A percentile compares a stretch with the other conserved stretches of the same genome.
phyloP scores from a whole-genome alignment of 2,329 filamentous ascomycete species.

The Colletotrichum gloeosporioides region DNA sequence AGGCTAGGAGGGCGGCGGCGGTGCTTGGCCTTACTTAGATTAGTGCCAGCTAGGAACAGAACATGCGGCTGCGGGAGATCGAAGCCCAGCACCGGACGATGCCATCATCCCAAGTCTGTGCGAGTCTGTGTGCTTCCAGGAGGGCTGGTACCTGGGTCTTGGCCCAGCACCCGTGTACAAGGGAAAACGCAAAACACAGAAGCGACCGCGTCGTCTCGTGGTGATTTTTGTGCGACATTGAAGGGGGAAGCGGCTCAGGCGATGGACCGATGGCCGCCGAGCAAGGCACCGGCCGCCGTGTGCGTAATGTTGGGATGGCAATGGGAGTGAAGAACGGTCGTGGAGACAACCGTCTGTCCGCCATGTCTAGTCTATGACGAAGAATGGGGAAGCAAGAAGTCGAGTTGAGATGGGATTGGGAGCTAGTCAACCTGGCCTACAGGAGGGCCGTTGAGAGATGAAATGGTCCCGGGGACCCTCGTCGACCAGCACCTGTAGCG shows the following conservation, averaged over 20 bases:
- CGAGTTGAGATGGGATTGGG: neutral
- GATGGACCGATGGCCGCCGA: neutral
- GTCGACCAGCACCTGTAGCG: neutral
- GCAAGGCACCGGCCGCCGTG: neutral
- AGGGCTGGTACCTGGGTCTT: neutral
- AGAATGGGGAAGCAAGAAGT: neutral
- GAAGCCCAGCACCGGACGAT: neutral
- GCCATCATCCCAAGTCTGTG: neutral
- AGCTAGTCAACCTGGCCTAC: neutral
- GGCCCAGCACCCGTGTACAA: neutral
- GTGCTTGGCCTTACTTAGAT: neutral
- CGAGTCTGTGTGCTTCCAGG: neutral
- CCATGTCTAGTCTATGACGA: neutral
- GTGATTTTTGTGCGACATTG: constrained; percentile 4
- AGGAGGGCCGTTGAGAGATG: neutral
- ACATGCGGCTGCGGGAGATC: constrained; percentile 7
- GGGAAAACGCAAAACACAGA: neutral
- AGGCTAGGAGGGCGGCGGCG: neutral
- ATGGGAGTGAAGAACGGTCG: neutral
- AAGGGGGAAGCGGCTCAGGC: neutral
- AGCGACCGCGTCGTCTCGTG: neutral
- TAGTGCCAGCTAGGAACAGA: neutral
- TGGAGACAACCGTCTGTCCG: neutral
- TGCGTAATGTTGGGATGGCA: neutral
- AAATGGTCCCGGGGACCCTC: neutral